phyloP scores from a whole-genome alignment of 305 asterid genomes.

The Fraxinus floribunda region DNA sequence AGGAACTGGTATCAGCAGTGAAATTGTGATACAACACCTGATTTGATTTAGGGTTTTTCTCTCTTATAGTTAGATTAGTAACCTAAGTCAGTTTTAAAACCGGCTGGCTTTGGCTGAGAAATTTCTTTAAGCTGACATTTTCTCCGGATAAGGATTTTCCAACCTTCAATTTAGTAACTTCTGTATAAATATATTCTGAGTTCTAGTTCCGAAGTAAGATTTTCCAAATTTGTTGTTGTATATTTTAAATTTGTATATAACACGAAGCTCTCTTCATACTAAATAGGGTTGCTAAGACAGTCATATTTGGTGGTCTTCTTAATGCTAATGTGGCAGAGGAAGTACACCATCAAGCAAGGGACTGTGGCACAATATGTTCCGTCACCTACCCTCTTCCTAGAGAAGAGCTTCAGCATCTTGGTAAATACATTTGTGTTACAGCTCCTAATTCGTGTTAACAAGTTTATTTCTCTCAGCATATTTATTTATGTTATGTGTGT shows the following conservation, averaged over 20 bases:
- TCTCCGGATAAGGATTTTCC: neutral
- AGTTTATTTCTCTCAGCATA: neutral
- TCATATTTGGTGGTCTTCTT: conserved; percentile 78
- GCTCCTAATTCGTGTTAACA: conserved; percentile 7
- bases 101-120: neutral
- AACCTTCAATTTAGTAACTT: neutral
- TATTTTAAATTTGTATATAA: too few relatives aligned
- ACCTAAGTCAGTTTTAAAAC: neutral
- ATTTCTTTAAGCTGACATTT: neutral
- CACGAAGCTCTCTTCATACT: conserved; percentile 5
- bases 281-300: conserved; percentile 87
- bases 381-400: conserved; percentile 77
- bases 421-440: conserved; percentile 37
- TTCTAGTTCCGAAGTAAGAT: neutral
- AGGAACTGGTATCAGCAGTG: too few relatives aligned
- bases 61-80: neutral
- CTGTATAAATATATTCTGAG: neutral
- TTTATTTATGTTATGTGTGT: neutral
- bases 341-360: conserved; percentile 62
- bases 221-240: neutral
- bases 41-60: too few relatives aligned
- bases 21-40: too few relatives aligned
- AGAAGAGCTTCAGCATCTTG: conserved; percentile 67
- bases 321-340: conserved; percentile 70
- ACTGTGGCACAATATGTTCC: conserved; percentile 65